Base-by-base conservation (phyloP, 257 asterid genomes). In the Solanum rostratum region DNA sequence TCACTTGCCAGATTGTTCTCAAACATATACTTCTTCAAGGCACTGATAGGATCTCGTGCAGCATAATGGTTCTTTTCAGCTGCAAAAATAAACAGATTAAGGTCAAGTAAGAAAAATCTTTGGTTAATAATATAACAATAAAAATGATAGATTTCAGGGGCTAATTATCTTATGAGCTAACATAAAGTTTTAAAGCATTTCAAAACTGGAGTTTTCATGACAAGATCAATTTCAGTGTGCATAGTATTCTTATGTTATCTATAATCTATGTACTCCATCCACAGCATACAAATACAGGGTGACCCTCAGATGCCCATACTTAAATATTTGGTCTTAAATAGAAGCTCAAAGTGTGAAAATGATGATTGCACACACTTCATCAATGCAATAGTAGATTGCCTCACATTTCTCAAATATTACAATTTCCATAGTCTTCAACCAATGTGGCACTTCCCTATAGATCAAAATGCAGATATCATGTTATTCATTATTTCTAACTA, bases 41-140 rank as follows among this genome's bases (percentile, higher is more conserved):
- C 92, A 46, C 93, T 83, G 88, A 96, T 92, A 86, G 99, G 99
- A 82, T 95, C 98, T 85, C 98, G 91, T 69, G 92, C 86, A 85
- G 99, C 97, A 84, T 94, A 96, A 82, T 87, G 94, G 60, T 97
- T 97, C 92, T 96, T 96, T 93, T 96, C 99, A 88, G 96, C 99
- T 96, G 95, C 88, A 88, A 74, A 46, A 39, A 59, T 74, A 76
- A 69, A 16, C 24, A 46, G 22, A 45, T 74, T 2, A 74, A 24
- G 81, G 81, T 74, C 15, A 74, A 74, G 49, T 22, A 74, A 73
- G 33, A 22, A 8, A 74, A 74, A 74, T 22, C 60, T 22, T 73
- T 24, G 22, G 9, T 14, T 46, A 45, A 45, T 13, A 45, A 73
- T 19, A 29, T 30, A 69, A 66, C 52, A 66, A 33, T 30, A 66